Conservation (phyloP, 257 asterid genomes). For the Nicotiana sylvestris region DNA sequence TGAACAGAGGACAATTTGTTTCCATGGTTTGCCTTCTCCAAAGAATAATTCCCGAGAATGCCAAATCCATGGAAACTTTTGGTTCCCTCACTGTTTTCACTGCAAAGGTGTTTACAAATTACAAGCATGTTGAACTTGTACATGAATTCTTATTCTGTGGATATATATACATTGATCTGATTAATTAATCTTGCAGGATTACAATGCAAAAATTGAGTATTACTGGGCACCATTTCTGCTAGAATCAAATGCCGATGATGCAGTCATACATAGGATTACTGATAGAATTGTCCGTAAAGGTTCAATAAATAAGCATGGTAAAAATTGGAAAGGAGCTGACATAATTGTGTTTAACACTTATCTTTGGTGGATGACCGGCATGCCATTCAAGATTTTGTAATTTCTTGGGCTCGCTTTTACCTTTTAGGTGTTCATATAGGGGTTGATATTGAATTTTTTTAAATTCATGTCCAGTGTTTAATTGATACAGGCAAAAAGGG, state of each 20-base stretch:
- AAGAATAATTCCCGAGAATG: conserved; percentile 39
- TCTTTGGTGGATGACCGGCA: conserved; percentile 72
- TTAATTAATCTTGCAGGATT: conserved; percentile 35
- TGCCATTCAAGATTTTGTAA: conserved; percentile 46
- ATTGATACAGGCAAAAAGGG: conserved; percentile 33
- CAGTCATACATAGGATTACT: conserved; percentile 35
- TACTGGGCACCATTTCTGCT: conserved; percentile 84
- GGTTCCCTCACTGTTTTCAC: conserved; percentile 49
- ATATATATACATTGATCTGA: neutral
- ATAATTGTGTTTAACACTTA: conserved; percentile 73
- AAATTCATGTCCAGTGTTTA: neutral
- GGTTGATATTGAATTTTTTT: neutral
- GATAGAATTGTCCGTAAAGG: conserved; percentile 54
- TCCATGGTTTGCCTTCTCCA: conserved; percentile 80
- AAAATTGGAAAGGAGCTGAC: conserved; percentile 62
- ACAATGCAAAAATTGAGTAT: conserved; percentile 60
- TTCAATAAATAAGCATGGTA: conserved; percentile 55
- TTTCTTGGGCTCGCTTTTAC: neutral
- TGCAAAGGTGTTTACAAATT: conserved; percentile 46
- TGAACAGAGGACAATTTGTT: conserved; percentile 60
- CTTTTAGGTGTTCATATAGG: neutral
- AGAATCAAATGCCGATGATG: conserved; percentile 78
- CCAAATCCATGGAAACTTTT: conserved; percentile 40
- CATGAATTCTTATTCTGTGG: neutral
- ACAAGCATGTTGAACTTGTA: neutral